Evolutionary conservation across 768 basidiomycete species (phyloP).

Genomic region (Psilocybe cubensis): DNA sequence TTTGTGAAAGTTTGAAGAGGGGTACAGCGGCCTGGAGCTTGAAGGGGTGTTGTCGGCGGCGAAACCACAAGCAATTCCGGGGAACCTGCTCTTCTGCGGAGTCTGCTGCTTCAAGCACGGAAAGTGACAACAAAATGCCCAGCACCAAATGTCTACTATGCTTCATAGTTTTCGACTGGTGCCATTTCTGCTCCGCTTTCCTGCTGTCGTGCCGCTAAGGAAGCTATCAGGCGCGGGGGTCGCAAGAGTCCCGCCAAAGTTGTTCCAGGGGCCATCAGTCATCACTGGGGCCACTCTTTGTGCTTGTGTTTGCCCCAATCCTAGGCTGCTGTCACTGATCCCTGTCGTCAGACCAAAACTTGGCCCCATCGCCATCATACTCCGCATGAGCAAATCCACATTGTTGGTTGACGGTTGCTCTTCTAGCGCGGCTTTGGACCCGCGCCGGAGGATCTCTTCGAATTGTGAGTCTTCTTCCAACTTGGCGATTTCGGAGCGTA

Average conservation of each 20-base stretch:
- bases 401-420: conserved; percentile 46
- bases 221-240: conserved; percentile 12
- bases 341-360: too few relatives aligned
- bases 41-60: too few relatives aligned
- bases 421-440: conserved; percentile 48
- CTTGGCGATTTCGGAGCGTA: conserved; percentile 40
- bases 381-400: conserved; percentile 52
- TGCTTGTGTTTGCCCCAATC: too few relatives aligned
- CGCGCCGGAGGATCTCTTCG: conserved; percentile 48
- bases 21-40: too few relatives aligned
- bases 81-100: too few relatives aligned
- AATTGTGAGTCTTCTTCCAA: conserved; percentile 53
- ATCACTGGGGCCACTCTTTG: conserved; percentile 9
- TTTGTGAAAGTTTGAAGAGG: too few relatives aligned
- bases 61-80: too few relatives aligned
- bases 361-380: conserved; percentile 62
- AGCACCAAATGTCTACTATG: too few relatives aligned
- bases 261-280: conserved; percentile 37
- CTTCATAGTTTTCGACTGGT: conserved; percentile 20
- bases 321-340: too few relatives aligned
- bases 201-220: conserved; percentile 24
- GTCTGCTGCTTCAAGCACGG: too few relatives aligned
- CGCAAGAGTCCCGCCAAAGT: conserved; percentile 27
- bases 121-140: too few relatives aligned
- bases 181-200: conserved; percentile 31